These are phyloP conservation scores for Candida xiaguanensis DNA, from an alignment of 805 yeast genomes.

Conservation along the genomic window DNA sequence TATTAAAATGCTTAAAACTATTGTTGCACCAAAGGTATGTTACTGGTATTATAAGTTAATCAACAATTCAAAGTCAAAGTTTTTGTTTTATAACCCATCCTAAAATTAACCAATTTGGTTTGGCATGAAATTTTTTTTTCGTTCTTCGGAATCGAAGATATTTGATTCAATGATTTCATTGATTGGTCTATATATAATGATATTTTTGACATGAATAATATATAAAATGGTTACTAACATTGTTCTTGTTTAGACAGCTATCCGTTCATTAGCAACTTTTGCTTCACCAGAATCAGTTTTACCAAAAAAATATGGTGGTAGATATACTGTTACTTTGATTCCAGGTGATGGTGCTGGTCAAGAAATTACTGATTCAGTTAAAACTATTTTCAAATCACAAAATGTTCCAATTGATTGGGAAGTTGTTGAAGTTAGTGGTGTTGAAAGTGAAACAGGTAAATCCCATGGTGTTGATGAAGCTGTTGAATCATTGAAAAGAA, in stretches of 20 bases:
- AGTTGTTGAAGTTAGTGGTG: constrained; percentile 43
- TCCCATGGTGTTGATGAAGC: constrained; percentile 67
- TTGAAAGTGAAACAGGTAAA: constrained; percentile 52
- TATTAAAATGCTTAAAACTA: constrained; percentile 12
- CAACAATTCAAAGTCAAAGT: too few species aligned
- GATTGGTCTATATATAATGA: background rate
- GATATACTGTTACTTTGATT: constrained; percentile 87
- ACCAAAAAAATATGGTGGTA: constrained; percentile 93
- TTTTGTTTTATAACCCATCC: too few species aligned
- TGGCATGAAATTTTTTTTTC: background rate
- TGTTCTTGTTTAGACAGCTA: constrained; percentile 19
- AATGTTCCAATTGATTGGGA: constrained; percentile 95
- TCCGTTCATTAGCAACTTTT: constrained; percentile 51
- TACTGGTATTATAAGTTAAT: too few species aligned
- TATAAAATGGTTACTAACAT: constrained; percentile 21
- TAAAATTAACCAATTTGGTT: too few species aligned
- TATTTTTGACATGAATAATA: background rate
- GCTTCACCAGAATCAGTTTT: constrained; percentile 60
- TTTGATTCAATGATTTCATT: background rate
- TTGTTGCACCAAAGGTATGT: constrained; percentile 14
- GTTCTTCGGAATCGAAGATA: constrained; percentile 3
- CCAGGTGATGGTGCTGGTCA: constrained; percentile 99
- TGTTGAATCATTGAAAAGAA: constrained; percentile 86
- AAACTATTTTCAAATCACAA: constrained; percentile 81
- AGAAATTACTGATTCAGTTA: constrained; percentile 91